These are phyloP conservation scores for Trichoderma polysporum DNA, from an alignment of 2,329 filamentous ascomycete genomes.

Conservation along the genomic window DNA sequence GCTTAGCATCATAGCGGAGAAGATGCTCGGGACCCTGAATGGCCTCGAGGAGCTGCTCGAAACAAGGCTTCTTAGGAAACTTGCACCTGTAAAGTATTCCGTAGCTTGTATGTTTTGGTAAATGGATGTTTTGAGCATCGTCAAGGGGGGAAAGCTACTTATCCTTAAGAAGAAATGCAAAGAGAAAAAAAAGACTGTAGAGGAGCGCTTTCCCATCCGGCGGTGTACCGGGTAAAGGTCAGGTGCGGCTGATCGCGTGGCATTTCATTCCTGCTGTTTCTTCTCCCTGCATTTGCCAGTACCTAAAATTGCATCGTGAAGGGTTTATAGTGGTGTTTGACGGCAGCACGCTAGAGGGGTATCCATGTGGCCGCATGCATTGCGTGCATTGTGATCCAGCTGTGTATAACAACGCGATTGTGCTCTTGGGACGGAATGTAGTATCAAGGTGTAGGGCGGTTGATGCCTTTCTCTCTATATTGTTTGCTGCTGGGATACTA, in stretches of 20 bases:
- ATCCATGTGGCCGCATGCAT: background rate
- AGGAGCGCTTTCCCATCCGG: background rate
- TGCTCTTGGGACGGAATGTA: background rate
- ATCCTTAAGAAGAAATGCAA: background rate
- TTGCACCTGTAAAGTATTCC: background rate
- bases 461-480: background rate
- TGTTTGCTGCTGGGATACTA: background rate
- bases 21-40: background rate
- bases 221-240: slow-evolving; percentile 4
- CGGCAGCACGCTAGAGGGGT: background rate
- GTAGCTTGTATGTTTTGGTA: background rate
- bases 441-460: too few relatives aligned
- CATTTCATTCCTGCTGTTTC: background rate
- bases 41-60: background rate
- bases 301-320: slow-evolving; percentile 1
- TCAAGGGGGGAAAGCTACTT: background rate
- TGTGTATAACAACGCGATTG: background rate
- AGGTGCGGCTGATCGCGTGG: slow-evolving; percentile 12
- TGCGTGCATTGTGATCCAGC: background rate
- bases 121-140: background rate
- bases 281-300: slow-evolving; percentile 2
- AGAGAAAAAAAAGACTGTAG: background rate
- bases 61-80: background rate
- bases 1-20: slow-evolving; percentile 22
- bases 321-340: background rate